A percentile compares a stretch with the other conserved stretches of the same genome.
These are phyloP conservation scores for Kodamaea laetipori DNA, from an alignment of 805 yeast species.

Conservation along the genomic window DNA sequence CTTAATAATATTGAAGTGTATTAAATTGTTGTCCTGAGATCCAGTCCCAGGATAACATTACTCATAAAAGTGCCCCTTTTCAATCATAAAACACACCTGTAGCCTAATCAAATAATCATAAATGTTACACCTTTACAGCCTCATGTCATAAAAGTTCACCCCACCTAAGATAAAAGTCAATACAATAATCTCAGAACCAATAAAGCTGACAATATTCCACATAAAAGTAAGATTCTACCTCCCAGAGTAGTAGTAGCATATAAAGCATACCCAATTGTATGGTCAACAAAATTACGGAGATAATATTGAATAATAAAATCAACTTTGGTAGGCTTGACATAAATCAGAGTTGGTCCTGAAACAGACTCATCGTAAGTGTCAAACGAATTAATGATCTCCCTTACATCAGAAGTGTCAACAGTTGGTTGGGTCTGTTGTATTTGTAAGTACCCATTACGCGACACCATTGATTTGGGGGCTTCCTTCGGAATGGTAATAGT, in stretches of 20 bases:
- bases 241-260: slow-evolving; percentile 36
- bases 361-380: slow-evolving; percentile 22
- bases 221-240: slow-evolving; percentile 26
- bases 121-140: too few species aligned
- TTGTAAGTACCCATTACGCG: slow-evolving; percentile 33
- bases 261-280: slow-evolving; percentile 34
- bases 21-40: too few species aligned
- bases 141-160: too few species aligned
- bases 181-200: background rate
- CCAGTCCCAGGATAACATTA: too few species aligned
- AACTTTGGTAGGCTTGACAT: slow-evolving; percentile 35
- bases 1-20: too few species aligned
- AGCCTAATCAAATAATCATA: too few species aligned
- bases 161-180: too few species aligned
- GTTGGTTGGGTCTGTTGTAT: slow-evolving; percentile 22
- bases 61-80: too few species aligned
- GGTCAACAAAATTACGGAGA: slow-evolving; percentile 32
- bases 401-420: slow-evolving; percentile 7
- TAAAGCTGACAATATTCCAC: background rate
- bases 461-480: slow-evolving; percentile 37
- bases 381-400: slow-evolving; percentile 9
- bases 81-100: too few species aligned
- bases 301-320: slow-evolving; percentile 30
- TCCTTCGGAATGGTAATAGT: slow-evolving; percentile 48
- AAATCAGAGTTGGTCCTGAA: slow-evolving; percentile 44